phyloP scores from a whole-genome alignment of 805 yeast genomes.

The Candida boidinii region DNA sequence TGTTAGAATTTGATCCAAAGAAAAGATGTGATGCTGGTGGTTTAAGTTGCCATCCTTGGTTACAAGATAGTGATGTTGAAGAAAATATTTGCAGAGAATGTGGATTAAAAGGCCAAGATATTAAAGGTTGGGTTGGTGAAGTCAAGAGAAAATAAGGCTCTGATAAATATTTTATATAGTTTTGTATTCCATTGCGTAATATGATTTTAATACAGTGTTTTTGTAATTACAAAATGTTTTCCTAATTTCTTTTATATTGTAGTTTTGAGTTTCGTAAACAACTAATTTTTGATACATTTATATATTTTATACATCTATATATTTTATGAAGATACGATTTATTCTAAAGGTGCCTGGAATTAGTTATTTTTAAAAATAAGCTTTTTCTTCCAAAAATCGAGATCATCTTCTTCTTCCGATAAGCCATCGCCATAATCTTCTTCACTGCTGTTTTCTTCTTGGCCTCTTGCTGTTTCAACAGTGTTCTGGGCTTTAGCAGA shows the following conservation, averaged over 20 bases:
- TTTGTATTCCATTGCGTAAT: background rate
- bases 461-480: conserved; percentile 6
- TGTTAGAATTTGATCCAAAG: conserved; percentile 40
- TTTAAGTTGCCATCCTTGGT: conserved; percentile 46
- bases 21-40: conserved; percentile 48
- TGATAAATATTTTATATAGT: background rate
- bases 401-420: conserved; percentile 5
- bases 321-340: too few species aligned
- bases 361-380: background rate
- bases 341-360: conserved; percentile 2
- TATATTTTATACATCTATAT: too few species aligned
- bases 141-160: too few species aligned
- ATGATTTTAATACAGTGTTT: too few species aligned
- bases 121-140: conserved; percentile 21
- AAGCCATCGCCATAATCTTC: conserved; percentile 2
- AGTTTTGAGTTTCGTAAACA: too few species aligned
- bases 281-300: too few species aligned
- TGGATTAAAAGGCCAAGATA: conserved; percentile 25
- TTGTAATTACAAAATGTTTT: too few species aligned
- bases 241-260: too few species aligned
- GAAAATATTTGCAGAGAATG: conserved; percentile 16
- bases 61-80: conserved; percentile 21
- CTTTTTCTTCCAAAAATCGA: conserved; percentile 1
- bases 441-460: background rate
- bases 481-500: conserved; percentile 13